These are phyloP conservation scores for Fusarium sp. DNA, from an alignment of 2,329 filamentous ascomycete genomes.

Conservation along the genomic window DNA sequence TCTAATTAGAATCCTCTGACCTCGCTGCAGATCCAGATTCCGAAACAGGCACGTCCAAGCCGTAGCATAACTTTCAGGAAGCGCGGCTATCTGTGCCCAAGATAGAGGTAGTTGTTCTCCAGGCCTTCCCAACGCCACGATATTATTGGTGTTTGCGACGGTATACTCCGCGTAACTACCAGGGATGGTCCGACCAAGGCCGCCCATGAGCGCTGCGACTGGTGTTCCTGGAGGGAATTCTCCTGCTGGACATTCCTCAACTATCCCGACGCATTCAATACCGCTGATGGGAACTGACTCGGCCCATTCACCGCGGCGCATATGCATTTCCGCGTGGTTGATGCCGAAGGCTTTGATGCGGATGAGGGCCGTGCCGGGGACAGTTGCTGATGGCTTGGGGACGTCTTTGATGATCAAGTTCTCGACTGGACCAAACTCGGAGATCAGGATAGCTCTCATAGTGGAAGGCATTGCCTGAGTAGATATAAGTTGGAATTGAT, in stretches of 20 bases:
- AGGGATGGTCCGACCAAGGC: neutral
- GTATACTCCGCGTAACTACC: neutral
- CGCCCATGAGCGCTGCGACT: neutral
- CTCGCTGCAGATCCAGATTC: neutral
- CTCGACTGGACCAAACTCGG: neutral
- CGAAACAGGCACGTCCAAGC: neutral
- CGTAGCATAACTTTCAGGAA: neutral
- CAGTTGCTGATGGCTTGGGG: neutral
- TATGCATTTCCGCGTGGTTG: neutral
- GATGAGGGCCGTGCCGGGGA: neutral
- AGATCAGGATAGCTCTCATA: neutral
- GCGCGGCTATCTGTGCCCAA: neutral
- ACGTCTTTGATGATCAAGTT: neutral
- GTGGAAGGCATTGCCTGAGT: neutral
- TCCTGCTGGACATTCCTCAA: neutral
- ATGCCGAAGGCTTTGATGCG: neutral
- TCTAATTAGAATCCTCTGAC: neutral
- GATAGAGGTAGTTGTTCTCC: neutral
- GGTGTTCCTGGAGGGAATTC: neutral
- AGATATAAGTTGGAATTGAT: accelerated
- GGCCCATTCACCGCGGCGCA: neutral
- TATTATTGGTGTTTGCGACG: neutral
- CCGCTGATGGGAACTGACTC: neutral
- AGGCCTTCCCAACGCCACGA: neutral
- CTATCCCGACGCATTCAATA: neutral